These are phyloP conservation scores for Neurospora sp. DNA, from an alignment of 2,329 filamentous ascomycete species.

Conservation along the genomic window DNA sequence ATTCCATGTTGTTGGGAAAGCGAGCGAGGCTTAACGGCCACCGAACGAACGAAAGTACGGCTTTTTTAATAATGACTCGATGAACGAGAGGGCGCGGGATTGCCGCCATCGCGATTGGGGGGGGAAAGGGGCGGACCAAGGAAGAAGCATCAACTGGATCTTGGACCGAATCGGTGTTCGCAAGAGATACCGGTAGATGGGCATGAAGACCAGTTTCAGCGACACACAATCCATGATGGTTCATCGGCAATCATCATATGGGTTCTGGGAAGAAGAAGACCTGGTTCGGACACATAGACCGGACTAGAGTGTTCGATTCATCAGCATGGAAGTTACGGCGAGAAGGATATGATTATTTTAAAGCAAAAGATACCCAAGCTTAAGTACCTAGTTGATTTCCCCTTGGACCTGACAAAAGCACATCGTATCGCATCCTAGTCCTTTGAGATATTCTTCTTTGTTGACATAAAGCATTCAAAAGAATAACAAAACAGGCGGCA, in stretches of 20 bases:
- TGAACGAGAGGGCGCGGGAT: neutral
- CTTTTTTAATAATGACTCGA: neutral
- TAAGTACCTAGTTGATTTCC: neutral
- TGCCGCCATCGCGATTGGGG: neutral
- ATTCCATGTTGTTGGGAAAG: neutral
- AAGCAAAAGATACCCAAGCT: conserved; percentile 1
- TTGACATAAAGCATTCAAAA: neutral
- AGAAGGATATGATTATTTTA: neutral
- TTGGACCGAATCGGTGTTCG: neutral
- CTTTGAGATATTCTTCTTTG: neutral
- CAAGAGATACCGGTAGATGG: neutral
- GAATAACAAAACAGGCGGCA: neutral
- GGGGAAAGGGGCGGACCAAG: neutral
- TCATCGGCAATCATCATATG: neutral
- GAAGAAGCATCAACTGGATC: neutral
- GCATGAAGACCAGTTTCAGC: neutral
- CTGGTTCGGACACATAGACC: neutral
- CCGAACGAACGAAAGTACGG: neutral
- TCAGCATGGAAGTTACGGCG: conserved; percentile 1
- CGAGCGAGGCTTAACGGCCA: neutral
- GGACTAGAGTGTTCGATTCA: neutral
- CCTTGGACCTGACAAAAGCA: neutral
- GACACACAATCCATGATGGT: neutral
- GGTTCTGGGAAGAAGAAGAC: neutral
- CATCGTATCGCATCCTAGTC: neutral